A percentile compares a stretch with the other conserved stretches of the same genome.
phyloP scores from a whole-genome alignment of 805 yeast genomes.

The Ogataea polymorpha region DNA sequence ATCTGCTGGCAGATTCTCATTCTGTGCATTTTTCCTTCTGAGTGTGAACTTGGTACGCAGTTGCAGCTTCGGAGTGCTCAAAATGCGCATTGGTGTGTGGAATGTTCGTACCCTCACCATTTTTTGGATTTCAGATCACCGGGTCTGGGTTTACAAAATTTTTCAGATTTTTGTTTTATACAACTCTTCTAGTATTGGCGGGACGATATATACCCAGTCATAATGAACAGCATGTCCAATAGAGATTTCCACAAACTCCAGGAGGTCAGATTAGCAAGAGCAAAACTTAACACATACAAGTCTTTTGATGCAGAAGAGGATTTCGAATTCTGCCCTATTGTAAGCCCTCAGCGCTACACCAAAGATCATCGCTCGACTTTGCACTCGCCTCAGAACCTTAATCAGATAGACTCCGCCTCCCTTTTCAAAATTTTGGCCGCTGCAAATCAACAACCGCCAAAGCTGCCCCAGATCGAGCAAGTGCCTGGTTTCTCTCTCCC shows the following conservation, averaged over 20 bases:
- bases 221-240: constrained; percentile 9
- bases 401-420: constrained; percentile 17
- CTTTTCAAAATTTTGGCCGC: constrained; percentile 20
- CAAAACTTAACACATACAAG: constrained; percentile 57
- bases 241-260: constrained; percentile 11
- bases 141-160: constrained; percentile 2
- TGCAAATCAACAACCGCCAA: constrained; percentile 14
- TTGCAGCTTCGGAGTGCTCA: background rate
- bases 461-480: constrained; percentile 7
- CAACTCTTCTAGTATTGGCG: constrained; percentile 3
- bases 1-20: background rate
- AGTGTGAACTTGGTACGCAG: constrained; percentile 16
- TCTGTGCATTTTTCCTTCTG: constrained; percentile 2
- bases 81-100: background rate
- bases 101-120: constrained; percentile 1
- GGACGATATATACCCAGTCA: constrained; percentile 3
- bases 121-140: background rate
- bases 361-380: constrained; percentile 5
- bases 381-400: constrained; percentile 4
- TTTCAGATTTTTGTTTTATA: constrained; percentile 3
- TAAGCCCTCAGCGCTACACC: constrained; percentile 10
- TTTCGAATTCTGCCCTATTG: constrained; percentile 60
- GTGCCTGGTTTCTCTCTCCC: constrained; percentile 5
- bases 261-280: constrained; percentile 36
- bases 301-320: constrained; percentile 74